Evolutionary conservation across 768 basidiomycete species (phyloP), one percentile per base, ranked within the genome.

Genomic region (Cyclocybe cylindracea): DNA sequence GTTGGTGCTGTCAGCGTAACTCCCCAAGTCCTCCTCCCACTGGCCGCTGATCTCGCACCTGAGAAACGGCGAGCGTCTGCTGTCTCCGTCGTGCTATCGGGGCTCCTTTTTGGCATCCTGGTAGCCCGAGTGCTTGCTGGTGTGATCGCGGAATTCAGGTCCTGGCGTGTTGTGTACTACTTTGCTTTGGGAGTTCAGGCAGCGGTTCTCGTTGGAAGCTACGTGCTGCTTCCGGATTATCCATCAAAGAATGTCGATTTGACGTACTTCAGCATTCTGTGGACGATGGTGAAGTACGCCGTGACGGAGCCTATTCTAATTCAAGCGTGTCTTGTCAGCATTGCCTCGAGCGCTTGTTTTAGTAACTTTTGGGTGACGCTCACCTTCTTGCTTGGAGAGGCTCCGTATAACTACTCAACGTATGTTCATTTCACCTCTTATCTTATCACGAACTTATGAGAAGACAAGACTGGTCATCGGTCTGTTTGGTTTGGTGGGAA

Each of bases 41-140:
- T 87, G 38, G 89, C 90, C 0, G 93, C 84, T 1, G 94, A 96
- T 68, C 79, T 95, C 29, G 91, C 91, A 0, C 84, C 88, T 1
- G 82, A 86, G 1, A 77, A 85, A 44, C 78, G 80, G 16, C 82
- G 91, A 24, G 92, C 87, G 0, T 76, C 84, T 5, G 87, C 91
- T 0, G 76, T 96, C 39, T 84, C 89, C 1, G 84, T 93, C 50
- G 86, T 90, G 5, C 72, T 87, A 40, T 78, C 86, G 0, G 78
- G 78, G 3, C 74, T 92, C n/a, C 73, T 91, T 18, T 75, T 92
- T 24, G 91, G 91, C 8, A 70, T 92, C 34, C 79, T 91, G 32
- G 71, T 85, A 10, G 89, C 89, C 0, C 80, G 91, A 29, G 87
- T 92, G 1, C 69, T 92, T 4, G 79, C 88, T 0, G 89, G 90